Conservation (phyloP, 768 basidiomycete genomes). For the Boletus rufocinnamomeus region DNA sequence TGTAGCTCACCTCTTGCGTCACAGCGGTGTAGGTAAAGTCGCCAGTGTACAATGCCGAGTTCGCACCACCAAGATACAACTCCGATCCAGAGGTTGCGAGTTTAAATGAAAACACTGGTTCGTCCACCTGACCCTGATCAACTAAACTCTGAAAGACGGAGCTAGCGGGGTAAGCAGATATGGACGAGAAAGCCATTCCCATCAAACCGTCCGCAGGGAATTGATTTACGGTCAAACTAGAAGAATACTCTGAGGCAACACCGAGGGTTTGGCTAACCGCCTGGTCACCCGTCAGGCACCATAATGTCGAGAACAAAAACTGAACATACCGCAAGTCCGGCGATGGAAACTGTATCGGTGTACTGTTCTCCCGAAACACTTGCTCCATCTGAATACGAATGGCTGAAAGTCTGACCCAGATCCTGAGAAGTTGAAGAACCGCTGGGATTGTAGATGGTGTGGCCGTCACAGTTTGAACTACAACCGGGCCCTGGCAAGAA, state of each 20-base stretch:
- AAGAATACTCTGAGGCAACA: conserved; percentile 12
- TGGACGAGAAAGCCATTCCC: conserved; percentile 45
- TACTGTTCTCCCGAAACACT: conserved; percentile 11
- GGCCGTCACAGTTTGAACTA: conserved; percentile 27
- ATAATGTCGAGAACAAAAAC: not conserved
- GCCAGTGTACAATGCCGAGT: conserved; percentile 47
- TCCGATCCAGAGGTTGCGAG: conserved; percentile 43
- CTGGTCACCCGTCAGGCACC: conserved; percentile 5
- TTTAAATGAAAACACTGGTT: conserved; percentile 49
- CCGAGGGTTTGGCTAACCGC: conserved; percentile 18
- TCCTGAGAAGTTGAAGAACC: conserved; percentile 12
- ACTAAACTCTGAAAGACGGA: conserved; percentile 46
- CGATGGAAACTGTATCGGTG: conserved; percentile 14
- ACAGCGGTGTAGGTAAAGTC: conserved; percentile 38
- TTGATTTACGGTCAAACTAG: not conserved
- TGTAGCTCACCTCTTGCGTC: conserved; percentile 8
- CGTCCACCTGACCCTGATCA: conserved; percentile 33
- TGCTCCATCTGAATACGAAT: not conserved
- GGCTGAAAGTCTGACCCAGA: not conserved
- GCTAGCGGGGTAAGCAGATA: conserved; percentile 36
- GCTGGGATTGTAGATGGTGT: conserved; percentile 35
- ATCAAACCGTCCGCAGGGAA: conserved; percentile 32
- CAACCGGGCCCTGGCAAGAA: conserved; percentile 31
- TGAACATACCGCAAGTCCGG: conserved; percentile 10
- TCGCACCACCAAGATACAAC: conserved; percentile 54